These are phyloP conservation scores for Mycena kentingensis DNA, from an alignment of 768 basidiomycete species.

Conservation along the genomic window DNA sequence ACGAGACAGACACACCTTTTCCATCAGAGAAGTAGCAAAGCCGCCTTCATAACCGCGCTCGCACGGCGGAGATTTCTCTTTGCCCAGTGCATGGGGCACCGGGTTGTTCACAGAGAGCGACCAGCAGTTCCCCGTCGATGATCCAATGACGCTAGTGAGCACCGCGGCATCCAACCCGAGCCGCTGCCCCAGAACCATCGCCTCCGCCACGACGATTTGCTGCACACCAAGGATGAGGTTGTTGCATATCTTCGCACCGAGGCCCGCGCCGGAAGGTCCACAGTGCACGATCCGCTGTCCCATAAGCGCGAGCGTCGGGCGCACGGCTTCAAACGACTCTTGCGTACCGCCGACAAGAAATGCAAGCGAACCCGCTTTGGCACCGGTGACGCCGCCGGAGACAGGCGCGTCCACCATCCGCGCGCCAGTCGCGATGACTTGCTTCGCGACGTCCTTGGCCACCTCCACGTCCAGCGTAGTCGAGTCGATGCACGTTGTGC, in stretches of 20 bases:
- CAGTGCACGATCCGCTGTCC: conserved; percentile 83
- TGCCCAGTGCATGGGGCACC: conserved; percentile 65
- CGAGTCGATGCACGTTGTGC: conserved; percentile 81
- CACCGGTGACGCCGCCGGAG: conserved; percentile 88
- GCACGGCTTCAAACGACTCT: conserved; percentile 55
- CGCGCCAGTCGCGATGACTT: conserved; percentile 58
- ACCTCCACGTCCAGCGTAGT: conserved; percentile 86
- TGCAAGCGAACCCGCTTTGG: conserved; percentile 82
- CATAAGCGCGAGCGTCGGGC: conserved; percentile 70
- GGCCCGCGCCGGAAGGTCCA: conserved; percentile 76
- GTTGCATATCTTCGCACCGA: conserved; percentile 91
- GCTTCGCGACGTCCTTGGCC: conserved; percentile 62
- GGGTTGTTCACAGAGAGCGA: conserved; percentile 86
- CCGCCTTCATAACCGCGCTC: conserved; percentile 84
- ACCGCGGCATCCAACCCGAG: conserved; percentile 78
- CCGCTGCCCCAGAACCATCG: conserved; percentile 82
- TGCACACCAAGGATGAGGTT: conserved; percentile 79
- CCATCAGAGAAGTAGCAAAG: conserved; percentile 80
- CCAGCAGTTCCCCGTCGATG: conserved; percentile 83
- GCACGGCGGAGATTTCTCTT: conserved; percentile 76
- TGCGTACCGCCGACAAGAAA: conserved; percentile 88
- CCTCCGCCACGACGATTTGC: conserved; percentile 85
- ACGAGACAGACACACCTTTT: conserved; percentile 57
- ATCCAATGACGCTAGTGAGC: conserved; percentile 83
- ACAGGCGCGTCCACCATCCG: conserved; percentile 92